phyloP scores from a whole-genome alignment of 768 basidiomycete species.

The Lactarius akahatsu region DNA sequence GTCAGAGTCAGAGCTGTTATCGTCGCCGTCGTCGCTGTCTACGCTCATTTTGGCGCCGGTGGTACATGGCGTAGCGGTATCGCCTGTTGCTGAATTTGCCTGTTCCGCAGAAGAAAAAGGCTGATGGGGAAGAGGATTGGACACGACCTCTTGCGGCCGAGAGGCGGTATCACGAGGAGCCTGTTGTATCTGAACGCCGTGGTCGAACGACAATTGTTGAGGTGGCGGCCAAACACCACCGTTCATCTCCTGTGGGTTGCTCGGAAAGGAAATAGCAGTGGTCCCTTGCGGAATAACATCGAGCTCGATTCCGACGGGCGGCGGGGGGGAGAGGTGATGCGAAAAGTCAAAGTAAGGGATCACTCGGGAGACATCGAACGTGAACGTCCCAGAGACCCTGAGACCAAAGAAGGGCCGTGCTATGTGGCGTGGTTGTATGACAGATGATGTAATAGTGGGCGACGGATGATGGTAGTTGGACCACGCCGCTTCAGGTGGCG shows the following conservation, averaged over 20 bases:
- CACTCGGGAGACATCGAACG: neutral
- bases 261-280: neutral
- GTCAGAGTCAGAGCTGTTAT: neutral
- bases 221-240: neutral
- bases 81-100: neutral
- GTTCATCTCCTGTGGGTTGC: neutral
- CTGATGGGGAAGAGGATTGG: neutral
- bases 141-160: neutral
- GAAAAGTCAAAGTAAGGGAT: constrained; percentile 11
- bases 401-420: neutral
- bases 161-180: too few species aligned
- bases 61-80: neutral
- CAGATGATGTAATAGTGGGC: neutral
- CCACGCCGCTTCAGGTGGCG: neutral
- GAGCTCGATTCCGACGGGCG: neutral
- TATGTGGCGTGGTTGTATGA: neutral
- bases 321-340: neutral
- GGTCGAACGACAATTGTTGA: neutral
- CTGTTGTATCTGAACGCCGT: neutral
- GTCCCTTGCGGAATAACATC: neutral
- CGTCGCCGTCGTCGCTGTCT: neutral
- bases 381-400: neutral
- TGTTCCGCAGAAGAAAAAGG: neutral
- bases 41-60: constrained; percentile 2
- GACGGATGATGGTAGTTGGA: neutral